Base-by-base conservation (phyloP, 2,329 filamentous ascomycete genomes). In the Coniella lustricola region DNA sequence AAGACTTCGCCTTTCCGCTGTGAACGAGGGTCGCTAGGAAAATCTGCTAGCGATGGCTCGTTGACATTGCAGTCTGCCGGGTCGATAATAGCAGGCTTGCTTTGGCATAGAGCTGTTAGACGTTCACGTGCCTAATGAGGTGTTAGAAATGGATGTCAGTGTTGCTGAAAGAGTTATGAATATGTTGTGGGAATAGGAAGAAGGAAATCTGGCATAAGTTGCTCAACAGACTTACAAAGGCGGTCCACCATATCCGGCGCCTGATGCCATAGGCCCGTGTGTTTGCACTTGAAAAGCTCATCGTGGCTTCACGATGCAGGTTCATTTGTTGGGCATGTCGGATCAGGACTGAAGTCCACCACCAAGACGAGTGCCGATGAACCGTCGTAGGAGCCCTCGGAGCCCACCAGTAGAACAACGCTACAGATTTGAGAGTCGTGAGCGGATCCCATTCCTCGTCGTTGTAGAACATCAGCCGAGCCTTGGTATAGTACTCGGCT, bases 331-430 rank as follows among this genome's bases (percentile, higher is more conserved):
- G 69, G 2, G 67, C 68, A 48, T 69, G 66, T 12, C 69, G 56
- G 17, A 72, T 70, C 13, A 68, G 61, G 3, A 70, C 63, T 2
- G 65, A 66, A 0, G 67, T 71, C 69, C 69, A 72, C 69, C 69
- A 72, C 68, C 68, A 72, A 18, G 65, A 66, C 2, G 67, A 63
- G 52, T 72, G 63, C 2, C 64, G 60, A 42, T 67, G 64, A 3
- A 67, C 64, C 1, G 61, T 62, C 2, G 64, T 62, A 0, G 69
- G 67, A 31, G 64, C 57, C 0, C 63, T 58, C 7, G 69, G 66
- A 3, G 67, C 65, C 68, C 67, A 72, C 69, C 69, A 72, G 57
- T 71, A 72, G 33, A 71, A 69, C 2, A 72, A 49, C 1, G 65
- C 57, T 0, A 71, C 56, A 0, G 67, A 63, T 45, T 66, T 65